These are phyloP conservation scores for Tuber microsphaerosporum DNA, from an alignment of 495 filamentous ascomycete genomes.

Conservation along the genomic window DNA sequence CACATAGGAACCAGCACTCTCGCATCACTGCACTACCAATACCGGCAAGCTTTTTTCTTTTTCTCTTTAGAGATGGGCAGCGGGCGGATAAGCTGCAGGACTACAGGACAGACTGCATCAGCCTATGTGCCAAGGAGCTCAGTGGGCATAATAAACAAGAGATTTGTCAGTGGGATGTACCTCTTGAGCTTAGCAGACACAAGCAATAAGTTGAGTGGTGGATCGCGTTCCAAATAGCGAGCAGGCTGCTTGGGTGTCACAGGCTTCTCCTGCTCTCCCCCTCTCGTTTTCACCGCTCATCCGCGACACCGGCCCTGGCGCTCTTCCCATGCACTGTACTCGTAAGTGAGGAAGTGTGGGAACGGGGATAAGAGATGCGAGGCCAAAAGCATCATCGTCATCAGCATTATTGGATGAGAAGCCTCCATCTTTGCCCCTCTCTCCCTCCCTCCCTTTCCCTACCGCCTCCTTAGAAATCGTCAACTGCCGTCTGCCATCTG, in stretches of 20 bases:
- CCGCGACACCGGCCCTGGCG: constrained; percentile 24
- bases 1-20: neutral
- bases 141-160: constrained; percentile 22
- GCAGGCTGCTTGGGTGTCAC: constrained; percentile 24
- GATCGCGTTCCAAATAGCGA: constrained; percentile 26
- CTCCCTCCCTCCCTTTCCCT: constrained; percentile 4
- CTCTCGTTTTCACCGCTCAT: constrained; percentile 20
- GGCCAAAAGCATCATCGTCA: neutral
- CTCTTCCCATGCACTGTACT: neutral
- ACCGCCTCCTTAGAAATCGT: constrained; percentile 24
- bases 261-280: constrained; percentile 7
- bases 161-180: constrained; percentile 26
- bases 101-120: constrained; percentile 22
- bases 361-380: neutral
- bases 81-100: constrained; percentile 19
- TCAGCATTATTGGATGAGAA: constrained; percentile 1
- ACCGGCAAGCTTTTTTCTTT: neutral
- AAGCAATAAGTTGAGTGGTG: constrained; percentile 26
- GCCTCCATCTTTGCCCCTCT: constrained; percentile 29
- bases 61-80: constrained; percentile 10
- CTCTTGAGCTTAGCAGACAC: constrained; percentile 26
- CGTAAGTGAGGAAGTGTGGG: neutral
- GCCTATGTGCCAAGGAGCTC: constrained; percentile 23
- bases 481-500: constrained; percentile 37
- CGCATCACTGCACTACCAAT: neutral